Evolutionary conservation across 257 asterid genomes (phyloP).

Genomic region (Forsythia viridissima): DNA sequence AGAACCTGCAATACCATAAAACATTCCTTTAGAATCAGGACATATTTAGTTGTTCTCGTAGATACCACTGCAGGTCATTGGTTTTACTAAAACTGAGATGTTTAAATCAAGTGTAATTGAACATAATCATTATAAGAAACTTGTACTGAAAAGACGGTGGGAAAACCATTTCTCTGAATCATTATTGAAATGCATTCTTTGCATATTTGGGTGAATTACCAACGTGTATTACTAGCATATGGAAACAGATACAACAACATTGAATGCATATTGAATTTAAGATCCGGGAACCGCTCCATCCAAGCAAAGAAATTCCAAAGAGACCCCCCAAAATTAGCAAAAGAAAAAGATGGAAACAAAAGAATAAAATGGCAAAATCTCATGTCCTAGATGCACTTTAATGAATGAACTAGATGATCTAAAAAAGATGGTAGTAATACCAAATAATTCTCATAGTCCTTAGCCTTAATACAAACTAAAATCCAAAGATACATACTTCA

Average conservation of each 20-base stretch:
- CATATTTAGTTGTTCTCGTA: neutral
- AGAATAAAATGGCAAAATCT: neutral
- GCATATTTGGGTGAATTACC: neutral
- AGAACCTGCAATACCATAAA: constrained; percentile 55
- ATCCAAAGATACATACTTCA: neutral
- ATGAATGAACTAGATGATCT: neutral
- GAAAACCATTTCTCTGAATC: neutral
- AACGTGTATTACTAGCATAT: neutral
- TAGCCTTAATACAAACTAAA: neutral
- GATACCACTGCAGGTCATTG: neutral
- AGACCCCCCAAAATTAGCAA: neutral
- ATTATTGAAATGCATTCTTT: neutral
- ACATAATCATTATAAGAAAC: constrained; percentile 11
- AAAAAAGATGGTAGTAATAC: neutral
- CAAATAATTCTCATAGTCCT: neutral
- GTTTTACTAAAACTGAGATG: neutral
- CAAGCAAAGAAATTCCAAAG: neutral
- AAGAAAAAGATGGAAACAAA: neutral
- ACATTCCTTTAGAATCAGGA: constrained; percentile 8
- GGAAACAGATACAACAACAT: neutral
- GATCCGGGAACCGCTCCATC: neutral
- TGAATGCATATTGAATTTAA: neutral
- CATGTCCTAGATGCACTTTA: neutral
- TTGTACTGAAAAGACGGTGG: neutral
- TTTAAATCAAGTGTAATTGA: neutral